Percentiles rank a stretch among this genome's conserved stretches.
Conservation (phyloP, 2,329 filamentous ascomycete species). For the Aspergillus felis region DNA sequence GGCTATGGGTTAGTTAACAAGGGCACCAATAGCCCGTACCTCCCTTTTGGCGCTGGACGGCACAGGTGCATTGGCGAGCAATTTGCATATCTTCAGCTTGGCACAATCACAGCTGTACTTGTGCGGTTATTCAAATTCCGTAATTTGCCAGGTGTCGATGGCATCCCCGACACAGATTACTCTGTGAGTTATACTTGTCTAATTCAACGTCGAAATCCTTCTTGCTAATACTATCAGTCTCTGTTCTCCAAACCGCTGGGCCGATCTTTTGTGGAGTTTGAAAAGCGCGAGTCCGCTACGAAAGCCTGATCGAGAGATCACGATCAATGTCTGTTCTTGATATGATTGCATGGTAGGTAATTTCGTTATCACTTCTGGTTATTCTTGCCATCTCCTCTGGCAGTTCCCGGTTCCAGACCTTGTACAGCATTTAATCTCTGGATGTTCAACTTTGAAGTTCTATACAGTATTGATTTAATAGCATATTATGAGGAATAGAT, state of each 20-base stretch:
- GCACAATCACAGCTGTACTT: slow-evolving; percentile 74
- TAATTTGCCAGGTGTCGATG: slow-evolving; percentile 44
- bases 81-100: slow-evolving; percentile 88
- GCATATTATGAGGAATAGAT: background rate
- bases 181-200: slow-evolving; percentile 36
- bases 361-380: background rate
- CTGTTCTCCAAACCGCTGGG: slow-evolving; percentile 71
- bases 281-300: slow-evolving; percentile 41
- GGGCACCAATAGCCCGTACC: slow-evolving; percentile 81
- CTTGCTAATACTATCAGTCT: slow-evolving; percentile 31
- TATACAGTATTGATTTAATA: background rate
- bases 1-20: slow-evolving; percentile 92
- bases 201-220: background rate
- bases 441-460: background rate
- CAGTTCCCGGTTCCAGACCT: background rate
- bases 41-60: slow-evolving; percentile 88
- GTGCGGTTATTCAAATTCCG: slow-evolving; percentile 76
- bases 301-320: slow-evolving; percentile 21
- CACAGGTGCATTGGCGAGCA: slow-evolving; percentile 96
- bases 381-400: background rate
- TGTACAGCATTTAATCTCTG: background rate
- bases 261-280: slow-evolving; percentile 70
- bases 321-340: background rate
- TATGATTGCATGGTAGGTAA: background rate
- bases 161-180: slow-evolving; percentile 52